Evolutionary conservation across 257 asterid genomes (phyloP).

Genomic region (Echites panduratus): DNA sequence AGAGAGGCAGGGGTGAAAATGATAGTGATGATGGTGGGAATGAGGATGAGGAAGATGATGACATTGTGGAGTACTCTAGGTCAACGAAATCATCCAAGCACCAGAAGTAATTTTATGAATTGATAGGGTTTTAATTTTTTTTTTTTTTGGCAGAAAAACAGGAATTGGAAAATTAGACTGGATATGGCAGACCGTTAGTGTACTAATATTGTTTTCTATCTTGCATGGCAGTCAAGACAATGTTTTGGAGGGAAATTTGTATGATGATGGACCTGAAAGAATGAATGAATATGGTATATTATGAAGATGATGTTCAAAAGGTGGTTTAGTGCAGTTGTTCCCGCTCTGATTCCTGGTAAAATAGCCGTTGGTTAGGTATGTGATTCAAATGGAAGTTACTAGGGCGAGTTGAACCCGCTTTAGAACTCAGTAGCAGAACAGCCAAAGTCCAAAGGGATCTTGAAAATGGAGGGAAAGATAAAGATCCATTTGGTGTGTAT

Average conservation of each 20-base stretch:
- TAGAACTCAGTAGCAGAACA: slow-evolving; percentile 29
- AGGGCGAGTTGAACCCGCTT: slow-evolving; percentile 34
- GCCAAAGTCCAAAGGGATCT: background rate
- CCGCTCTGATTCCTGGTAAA: slow-evolving; percentile 23
- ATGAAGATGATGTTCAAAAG: slow-evolving; percentile 47
- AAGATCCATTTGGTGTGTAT: background rate
- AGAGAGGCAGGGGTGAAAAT: slow-evolving; percentile 30
- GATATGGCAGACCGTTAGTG: slow-evolving; percentile 22
- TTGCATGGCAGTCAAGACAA: slow-evolving; percentile 10
- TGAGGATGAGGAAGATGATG: slow-evolving; percentile 20
- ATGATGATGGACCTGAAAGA: slow-evolving; percentile 16
- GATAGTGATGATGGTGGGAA: slow-evolving; percentile 19
- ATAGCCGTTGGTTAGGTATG: slow-evolving; percentile 31
- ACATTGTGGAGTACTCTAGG: slow-evolving; percentile 29
- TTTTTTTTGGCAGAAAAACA: slow-evolving; percentile 1
- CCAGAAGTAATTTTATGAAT: slow-evolving; percentile 21
- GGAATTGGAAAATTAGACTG: slow-evolving; percentile 10
- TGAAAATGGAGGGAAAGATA: slow-evolving; percentile 19
- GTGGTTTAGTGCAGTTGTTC: slow-evolving; percentile 40
- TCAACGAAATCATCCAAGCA: slow-evolving; percentile 44
- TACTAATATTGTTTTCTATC: background rate
- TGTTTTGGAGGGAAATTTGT: slow-evolving; percentile 64
- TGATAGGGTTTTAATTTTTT: slow-evolving; percentile 3
- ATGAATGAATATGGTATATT: slow-evolving; percentile 17
- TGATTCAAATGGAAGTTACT: slow-evolving; percentile 32